These are phyloP conservation scores for Hypoxylon subgilvum DNA, from an alignment of 495 filamentous ascomycete species.

Conservation along the genomic window DNA sequence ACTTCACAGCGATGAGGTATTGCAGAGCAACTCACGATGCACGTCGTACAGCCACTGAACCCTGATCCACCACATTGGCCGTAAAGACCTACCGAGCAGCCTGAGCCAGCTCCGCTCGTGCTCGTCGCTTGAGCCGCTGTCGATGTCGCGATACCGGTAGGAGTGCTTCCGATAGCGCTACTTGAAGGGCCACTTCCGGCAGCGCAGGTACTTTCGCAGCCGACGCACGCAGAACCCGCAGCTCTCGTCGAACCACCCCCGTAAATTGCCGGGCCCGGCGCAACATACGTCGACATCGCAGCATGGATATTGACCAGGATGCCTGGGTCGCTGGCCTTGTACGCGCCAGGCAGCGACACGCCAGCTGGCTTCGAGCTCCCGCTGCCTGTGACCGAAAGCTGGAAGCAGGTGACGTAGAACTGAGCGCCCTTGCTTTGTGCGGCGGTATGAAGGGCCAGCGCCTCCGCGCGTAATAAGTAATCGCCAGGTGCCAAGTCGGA, in stretches of 20 bases:
- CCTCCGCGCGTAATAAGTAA: constrained; percentile 61
- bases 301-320: constrained; percentile 58
- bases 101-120: constrained; percentile 31
- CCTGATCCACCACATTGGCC: constrained; percentile 56
- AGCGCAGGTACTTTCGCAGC: constrained; percentile 50
- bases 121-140: constrained; percentile 26
- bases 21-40: constrained; percentile 42
- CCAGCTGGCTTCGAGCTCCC: constrained; percentile 47
- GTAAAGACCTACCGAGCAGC: constrained; percentile 47
- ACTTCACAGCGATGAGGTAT: background rate
- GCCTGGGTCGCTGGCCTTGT: constrained; percentile 55
- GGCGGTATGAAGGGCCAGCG: constrained; percentile 58
- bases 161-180: constrained; percentile 18
- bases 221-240: constrained; percentile 45
- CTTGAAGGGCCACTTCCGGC: constrained; percentile 41
- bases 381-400: constrained; percentile 45
- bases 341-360: constrained; percentile 56
- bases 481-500: constrained; percentile 55
- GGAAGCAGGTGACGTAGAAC: constrained; percentile 60
- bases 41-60: constrained; percentile 51
- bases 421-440: constrained; percentile 49
- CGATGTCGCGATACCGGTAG: constrained; percentile 13
- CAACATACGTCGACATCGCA: constrained; percentile 43
- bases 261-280: constrained; percentile 51
- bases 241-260: constrained; percentile 46